phyloP scores from a whole-genome alignment of 2,329 filamentous ascomycete genomes.

The Colletotrichum sp. region DNA sequence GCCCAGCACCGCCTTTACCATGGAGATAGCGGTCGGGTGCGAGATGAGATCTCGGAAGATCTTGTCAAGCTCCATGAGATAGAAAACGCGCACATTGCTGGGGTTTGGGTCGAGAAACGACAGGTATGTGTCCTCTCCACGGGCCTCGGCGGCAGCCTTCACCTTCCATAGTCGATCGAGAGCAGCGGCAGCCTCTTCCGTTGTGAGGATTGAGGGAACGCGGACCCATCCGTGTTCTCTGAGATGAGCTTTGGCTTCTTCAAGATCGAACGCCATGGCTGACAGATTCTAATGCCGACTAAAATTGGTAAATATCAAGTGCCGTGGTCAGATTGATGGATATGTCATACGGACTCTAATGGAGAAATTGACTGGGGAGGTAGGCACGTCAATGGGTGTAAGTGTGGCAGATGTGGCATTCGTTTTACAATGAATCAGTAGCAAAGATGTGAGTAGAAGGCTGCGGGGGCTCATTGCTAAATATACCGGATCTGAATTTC shows the following conservation, averaged over 20 bases:
- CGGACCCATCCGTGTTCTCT: not conserved
- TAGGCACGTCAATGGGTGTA: not conserved
- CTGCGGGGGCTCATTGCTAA: accelerated
- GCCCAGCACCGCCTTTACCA: not conserved
- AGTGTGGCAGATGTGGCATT: not conserved
- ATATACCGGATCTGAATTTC: not conserved
- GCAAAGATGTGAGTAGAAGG: not conserved
- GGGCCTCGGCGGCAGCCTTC: not conserved
- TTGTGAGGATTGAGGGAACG: not conserved
- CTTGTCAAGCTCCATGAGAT: not conserved
- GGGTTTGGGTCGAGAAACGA: not conserved
- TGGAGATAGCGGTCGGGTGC: not conserved
- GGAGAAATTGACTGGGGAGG: too few relatives aligned
- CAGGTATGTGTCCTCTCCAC: not conserved
- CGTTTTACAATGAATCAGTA: not conserved
- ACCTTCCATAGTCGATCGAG: not conserved
- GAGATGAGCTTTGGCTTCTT: not conserved
- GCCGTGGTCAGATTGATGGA: accelerated
- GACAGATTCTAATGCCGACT: not conserved
- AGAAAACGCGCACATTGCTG: not conserved
- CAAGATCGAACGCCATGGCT: not conserved
- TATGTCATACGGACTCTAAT: not conserved
- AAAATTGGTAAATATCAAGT: accelerated
- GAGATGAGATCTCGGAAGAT: not conserved
- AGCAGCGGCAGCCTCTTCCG: not conserved